phyloP scores from a whole-genome alignment of 768 basidiomycete species.

The Hemileccinum impolitum region DNA sequence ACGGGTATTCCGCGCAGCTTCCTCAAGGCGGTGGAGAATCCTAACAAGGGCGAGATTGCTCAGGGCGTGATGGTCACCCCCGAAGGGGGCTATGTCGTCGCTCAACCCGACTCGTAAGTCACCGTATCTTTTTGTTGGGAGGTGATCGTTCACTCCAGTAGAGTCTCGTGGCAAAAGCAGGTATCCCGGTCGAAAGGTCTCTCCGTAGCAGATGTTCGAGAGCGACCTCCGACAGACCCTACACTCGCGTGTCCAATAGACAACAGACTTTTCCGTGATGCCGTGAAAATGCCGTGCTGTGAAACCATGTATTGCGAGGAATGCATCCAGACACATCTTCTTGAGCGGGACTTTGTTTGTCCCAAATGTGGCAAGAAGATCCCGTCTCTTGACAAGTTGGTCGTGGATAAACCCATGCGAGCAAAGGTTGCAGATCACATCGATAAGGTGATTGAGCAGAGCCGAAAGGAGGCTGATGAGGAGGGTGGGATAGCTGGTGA shows the following conservation, averaged over 20 bases:
- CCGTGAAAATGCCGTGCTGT: slow-evolving; percentile 95
- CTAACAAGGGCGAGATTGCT: slow-evolving; percentile 62
- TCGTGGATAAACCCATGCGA: slow-evolving; percentile 75
- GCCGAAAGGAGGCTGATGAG: slow-evolving; percentile 54
- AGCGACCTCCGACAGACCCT: slow-evolving; percentile 74
- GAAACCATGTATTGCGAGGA: slow-evolving; percentile 91
- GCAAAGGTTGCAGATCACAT: slow-evolving; percentile 80
- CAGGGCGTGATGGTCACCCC: slow-evolving; percentile 98
- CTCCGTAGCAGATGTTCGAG: slow-evolving; percentile 86
- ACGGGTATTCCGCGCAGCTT: slow-evolving; percentile 98
- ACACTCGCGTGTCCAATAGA: slow-evolving; percentile 87
- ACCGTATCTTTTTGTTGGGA: background rate
- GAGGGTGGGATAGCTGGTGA: slow-evolving; percentile 37
- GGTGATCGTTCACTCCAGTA: slow-evolving; percentile 30
- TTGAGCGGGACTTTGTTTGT: slow-evolving; percentile 94
- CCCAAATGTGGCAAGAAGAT: slow-evolving; percentile 88
- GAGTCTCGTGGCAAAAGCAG: slow-evolving; percentile 95
- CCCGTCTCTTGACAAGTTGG: slow-evolving; percentile 82
- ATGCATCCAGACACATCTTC: slow-evolving; percentile 90
- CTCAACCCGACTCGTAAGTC: slow-evolving; percentile 91
- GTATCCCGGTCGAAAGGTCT: slow-evolving; percentile 74
- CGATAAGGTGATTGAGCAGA: slow-evolving; percentile 75
- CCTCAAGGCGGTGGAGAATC: slow-evolving; percentile 92
- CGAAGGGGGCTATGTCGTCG: slow-evolving; percentile 96
- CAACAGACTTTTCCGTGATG: slow-evolving; percentile 89